Base-by-base conservation (phyloP, 176 grass and related monocot genomes). In the Musa troglodytarum region DNA sequence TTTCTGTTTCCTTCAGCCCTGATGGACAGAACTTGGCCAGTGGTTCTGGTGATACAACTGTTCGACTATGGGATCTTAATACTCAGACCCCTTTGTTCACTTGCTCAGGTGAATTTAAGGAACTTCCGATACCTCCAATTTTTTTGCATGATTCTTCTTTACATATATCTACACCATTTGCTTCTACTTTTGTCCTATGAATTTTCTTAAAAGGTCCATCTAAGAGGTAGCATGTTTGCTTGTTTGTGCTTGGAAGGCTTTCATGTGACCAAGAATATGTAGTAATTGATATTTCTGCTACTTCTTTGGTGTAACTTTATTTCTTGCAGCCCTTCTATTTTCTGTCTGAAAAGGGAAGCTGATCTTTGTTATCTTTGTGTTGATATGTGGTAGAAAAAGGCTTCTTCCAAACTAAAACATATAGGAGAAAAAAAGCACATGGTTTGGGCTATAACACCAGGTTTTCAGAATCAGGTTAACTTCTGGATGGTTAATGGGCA, bases 41-140 rank as follows among this genome's bases (percentile, higher is more conserved):
- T 78, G 90, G 90, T 85, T 98, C 90, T 16, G 95, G 90, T 76
- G 95, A 98, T 73, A 93, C 88, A 22, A 93, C 82, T 59, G 90
- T 98, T 58, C 84, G 95, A 16, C 89, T 98, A 53, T 98, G 90
- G 90, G 95, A 98, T 51, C 84, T 98, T 49, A 89, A 72, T 74
- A 98, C 95, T 17, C 95, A 98, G 65, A 93, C 95, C 21, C 95
- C 95, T 26, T 54, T 93, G 66, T 93, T 87, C 76, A 93, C 95
- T 54, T 98, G 95, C 71, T 91, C 85, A 85, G 90, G 94, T 97
- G 69, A 82, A 54, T 76, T 52, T 82, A 63, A 28, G 34, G 50
- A 43, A 43, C 34, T 43, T 43, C 0, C 4, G 34, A 43, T 43
- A 43, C 0, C 4, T 43, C 34, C 13, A 1, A 6, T 28, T 20